phyloP scores from a whole-genome alignment of 2,329 filamentous ascomycete species.

The Ambrosiella cleistominuta region DNA sequence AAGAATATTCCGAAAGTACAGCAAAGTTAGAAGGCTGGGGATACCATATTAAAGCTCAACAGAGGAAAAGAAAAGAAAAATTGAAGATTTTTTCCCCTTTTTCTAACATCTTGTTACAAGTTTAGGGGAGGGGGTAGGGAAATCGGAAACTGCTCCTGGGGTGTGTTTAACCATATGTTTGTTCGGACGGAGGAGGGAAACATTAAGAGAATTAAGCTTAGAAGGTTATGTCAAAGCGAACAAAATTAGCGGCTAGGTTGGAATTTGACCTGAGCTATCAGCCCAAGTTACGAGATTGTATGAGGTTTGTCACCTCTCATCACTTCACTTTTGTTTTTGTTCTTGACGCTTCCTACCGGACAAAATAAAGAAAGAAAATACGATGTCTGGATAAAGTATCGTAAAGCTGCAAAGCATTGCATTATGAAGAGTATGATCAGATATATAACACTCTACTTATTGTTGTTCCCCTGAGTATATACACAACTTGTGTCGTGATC shows the following conservation, averaged over 20 bases:
- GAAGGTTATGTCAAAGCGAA: not conserved
- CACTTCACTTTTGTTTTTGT: not conserved
- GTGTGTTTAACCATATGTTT: not conserved
- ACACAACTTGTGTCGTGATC: not conserved
- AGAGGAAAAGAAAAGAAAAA: too few relatives aligned
- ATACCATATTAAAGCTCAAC: too few relatives aligned
- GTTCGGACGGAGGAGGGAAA: not conserved
- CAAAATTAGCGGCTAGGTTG: not conserved
- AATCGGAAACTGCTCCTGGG: not conserved
- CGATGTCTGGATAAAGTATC: too few relatives aligned
- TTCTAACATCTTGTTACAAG: not conserved
- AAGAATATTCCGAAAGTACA: too few relatives aligned
- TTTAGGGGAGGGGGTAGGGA: not conserved
- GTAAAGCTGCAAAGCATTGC: too few relatives aligned
- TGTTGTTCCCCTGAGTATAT: too few relatives aligned
- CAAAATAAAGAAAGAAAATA: too few relatives aligned
- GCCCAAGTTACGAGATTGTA: not conserved
- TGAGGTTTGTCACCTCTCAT: not conserved
- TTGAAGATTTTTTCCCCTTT: not conserved
- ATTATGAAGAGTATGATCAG: too few relatives aligned
- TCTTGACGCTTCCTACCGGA: not conserved
- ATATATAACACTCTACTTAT: too few relatives aligned
- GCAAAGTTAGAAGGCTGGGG: too few relatives aligned
- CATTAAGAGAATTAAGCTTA: not conserved
- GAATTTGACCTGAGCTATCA: not conserved